These are phyloP conservation scores for Euphorbia tirucalli DNA, from an alignment of 345 rosid genomes.

Conservation along the genomic window DNA sequence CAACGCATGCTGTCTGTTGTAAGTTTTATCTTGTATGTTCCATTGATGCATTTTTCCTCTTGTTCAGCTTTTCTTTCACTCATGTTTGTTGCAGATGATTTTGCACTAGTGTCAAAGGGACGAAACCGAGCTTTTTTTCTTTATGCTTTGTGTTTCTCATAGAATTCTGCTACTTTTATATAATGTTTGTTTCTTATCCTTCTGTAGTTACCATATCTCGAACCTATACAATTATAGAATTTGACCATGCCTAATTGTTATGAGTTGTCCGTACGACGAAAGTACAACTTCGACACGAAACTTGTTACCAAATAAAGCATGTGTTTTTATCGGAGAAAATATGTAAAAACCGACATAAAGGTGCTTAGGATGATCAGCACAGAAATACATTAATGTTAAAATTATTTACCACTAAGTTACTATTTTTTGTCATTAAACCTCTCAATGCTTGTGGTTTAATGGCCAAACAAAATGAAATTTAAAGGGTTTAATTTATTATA, in stretches of 20 bases:
- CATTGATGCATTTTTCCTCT: conserved; percentile 1
- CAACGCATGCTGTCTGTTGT: conserved; percentile 30
- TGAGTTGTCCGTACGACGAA: background rate
- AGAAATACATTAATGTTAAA: too few relatives aligned
- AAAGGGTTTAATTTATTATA: too few relatives aligned
- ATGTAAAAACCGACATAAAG: too few relatives aligned
- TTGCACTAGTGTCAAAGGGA: too few relatives aligned
- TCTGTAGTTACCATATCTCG: conserved; percentile 12
- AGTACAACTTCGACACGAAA: background rate
- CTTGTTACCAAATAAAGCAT: background rate
- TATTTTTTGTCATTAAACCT: too few relatives aligned
- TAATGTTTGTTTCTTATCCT: background rate
- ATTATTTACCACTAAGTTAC: too few relatives aligned
- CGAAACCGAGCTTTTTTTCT: background rate
- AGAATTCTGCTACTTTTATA: background rate
- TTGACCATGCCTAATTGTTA: background rate
- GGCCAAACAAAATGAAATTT: too few relatives aligned
- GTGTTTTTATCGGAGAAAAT: background rate
- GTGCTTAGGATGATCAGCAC: background rate
- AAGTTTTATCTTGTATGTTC: conserved; percentile 21
- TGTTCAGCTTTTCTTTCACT: background rate
- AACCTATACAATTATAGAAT: background rate
- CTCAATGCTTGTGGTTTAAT: too few relatives aligned
- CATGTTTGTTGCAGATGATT: background rate
- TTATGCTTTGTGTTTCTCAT: too few relatives aligned